Percentiles rank a stretch among this genome's conserved stretches.
Conservation (phyloP, 164 flowering plant genomes). For the Tinospora cordifolia region DNA sequence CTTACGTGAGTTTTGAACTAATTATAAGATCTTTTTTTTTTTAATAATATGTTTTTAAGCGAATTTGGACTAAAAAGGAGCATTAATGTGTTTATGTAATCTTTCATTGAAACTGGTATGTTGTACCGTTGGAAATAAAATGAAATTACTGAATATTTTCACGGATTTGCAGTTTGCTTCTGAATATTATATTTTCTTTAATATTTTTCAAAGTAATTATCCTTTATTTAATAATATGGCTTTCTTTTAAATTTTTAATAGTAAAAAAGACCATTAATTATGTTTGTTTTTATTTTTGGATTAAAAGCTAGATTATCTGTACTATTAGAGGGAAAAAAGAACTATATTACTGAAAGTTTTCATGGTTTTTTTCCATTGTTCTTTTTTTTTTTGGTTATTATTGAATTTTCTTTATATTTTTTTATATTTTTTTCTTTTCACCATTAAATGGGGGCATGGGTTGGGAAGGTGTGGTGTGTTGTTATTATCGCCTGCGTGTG, state of each 20-base stretch:
- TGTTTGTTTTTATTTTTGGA: conserved; percentile 19
- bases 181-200: neutral
- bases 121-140: neutral
- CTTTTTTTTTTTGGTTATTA: neutral
- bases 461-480: neutral
- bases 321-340: neutral
- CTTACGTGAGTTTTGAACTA: too few relatives aligned
- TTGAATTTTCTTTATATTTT: neutral
- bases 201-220: neutral
- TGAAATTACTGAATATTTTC: neutral
- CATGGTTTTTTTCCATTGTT: too few relatives aligned
- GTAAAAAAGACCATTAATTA: neutral
- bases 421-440: too few relatives aligned
- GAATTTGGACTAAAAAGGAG: too few relatives aligned
- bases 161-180: neutral
- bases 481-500: conserved; percentile 7
- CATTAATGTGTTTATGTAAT: conserved; percentile 5
- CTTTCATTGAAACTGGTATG: conserved; percentile 12
- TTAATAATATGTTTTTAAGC: neutral
- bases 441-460: neutral
- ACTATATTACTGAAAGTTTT: neutral
- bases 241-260: too few relatives aligned
- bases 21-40: neutral
- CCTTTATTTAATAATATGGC: too few relatives aligned
- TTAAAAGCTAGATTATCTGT: neutral